phyloP scores from a whole-genome alignment of 352 stramenopile genomes.

The Globisporangium splendens region DNA sequence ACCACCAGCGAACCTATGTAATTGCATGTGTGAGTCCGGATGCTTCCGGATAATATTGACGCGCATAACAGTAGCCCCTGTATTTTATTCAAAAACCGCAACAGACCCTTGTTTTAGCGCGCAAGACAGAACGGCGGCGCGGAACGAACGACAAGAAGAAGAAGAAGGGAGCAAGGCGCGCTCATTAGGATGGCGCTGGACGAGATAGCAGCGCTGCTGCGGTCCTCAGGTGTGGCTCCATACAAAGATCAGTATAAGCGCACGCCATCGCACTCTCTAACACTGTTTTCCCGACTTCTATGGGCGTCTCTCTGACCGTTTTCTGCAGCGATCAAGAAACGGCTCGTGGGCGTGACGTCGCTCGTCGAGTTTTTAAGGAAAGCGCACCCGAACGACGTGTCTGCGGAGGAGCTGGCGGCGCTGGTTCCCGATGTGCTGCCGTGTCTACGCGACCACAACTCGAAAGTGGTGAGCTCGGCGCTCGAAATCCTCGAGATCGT shows the following conservation, averaged over 20 bases:
- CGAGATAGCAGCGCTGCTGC: slow-evolving; percentile 50
- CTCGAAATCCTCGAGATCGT: slow-evolving; percentile 65
- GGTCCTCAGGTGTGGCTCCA: slow-evolving; percentile 41
- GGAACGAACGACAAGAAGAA: not conserved
- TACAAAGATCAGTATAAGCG: not conserved
- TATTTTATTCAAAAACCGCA: slow-evolving; percentile 7
- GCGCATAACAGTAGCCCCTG: not conserved
- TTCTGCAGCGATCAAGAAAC: slow-evolving; percentile 74
- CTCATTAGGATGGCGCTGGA: slow-evolving; percentile 32
- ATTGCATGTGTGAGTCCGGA: too few relatives aligned
- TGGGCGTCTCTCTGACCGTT: not conserved
- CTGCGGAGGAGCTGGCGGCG: slow-evolving; percentile 33
- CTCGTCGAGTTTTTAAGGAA: slow-evolving; percentile 42
- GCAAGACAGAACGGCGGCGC: too few relatives aligned
- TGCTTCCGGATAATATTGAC: not conserved
- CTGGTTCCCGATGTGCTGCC: slow-evolving; percentile 54
- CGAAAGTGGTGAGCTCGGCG: slow-evolving; percentile 64
- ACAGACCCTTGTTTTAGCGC: slow-evolving; percentile 5
- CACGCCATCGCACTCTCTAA: too few relatives aligned
- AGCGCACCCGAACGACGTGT: slow-evolving; percentile 16
- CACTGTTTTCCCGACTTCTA: too few relatives aligned
- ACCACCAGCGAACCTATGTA: too few relatives aligned
- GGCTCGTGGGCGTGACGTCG: slow-evolving; percentile 56
- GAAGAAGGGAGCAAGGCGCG: too few relatives aligned
- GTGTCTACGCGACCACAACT: slow-evolving; percentile 84